Conservation (phyloP, 192 early-diverging fungal species). For the Umbelopsis isabellina region DNA sequence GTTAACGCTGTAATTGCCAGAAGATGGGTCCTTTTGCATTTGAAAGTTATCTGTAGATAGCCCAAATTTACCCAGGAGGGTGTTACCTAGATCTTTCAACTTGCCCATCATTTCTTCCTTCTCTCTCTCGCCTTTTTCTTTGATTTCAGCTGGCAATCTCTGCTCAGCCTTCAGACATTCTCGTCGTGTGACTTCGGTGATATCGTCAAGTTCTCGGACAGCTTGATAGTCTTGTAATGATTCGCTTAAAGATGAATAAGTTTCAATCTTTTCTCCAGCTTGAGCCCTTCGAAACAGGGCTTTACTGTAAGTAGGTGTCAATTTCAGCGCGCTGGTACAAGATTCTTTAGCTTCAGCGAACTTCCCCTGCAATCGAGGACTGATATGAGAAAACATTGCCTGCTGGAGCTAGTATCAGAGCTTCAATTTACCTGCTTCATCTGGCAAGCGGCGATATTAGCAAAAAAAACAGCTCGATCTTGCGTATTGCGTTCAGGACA, state of each 20-base stretch:
- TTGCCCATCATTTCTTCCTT: slow-evolving; percentile 74
- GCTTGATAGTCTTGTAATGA: slow-evolving; percentile 47
- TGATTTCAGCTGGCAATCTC: slow-evolving; percentile 51
- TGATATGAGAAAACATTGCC: neutral
- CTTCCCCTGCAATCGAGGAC: slow-evolving; percentile 26
- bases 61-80: slow-evolving; percentile 74
- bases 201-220: neutral
- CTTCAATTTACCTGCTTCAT: slow-evolving; percentile 50
- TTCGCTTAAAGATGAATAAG: slow-evolving; percentile 50
- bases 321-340: slow-evolving; percentile 53
- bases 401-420: neutral
- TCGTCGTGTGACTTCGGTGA: slow-evolving; percentile 22
- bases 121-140: slow-evolving; percentile 59
- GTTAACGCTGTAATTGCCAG: slow-evolving; percentile 63
- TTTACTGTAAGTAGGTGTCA: slow-evolving; percentile 59
- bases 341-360: slow-evolving; percentile 43
- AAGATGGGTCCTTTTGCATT: slow-evolving; percentile 58
- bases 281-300: slow-evolving; percentile 64
- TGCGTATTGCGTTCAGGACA: slow-evolving; percentile 26
- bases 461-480: slow-evolving; percentile 57
- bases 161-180: slow-evolving; percentile 29
- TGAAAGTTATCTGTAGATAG: slow-evolving; percentile 74
- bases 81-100: slow-evolving; percentile 75
- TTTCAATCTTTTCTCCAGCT: slow-evolving; percentile 54
- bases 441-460: slow-evolving; percentile 71